A percentile compares a stretch with the other conserved stretches of the same genome.
Conservation (phyloP, 1,284 basidiomycete species). For the Trichosporon sp. region DNA sequence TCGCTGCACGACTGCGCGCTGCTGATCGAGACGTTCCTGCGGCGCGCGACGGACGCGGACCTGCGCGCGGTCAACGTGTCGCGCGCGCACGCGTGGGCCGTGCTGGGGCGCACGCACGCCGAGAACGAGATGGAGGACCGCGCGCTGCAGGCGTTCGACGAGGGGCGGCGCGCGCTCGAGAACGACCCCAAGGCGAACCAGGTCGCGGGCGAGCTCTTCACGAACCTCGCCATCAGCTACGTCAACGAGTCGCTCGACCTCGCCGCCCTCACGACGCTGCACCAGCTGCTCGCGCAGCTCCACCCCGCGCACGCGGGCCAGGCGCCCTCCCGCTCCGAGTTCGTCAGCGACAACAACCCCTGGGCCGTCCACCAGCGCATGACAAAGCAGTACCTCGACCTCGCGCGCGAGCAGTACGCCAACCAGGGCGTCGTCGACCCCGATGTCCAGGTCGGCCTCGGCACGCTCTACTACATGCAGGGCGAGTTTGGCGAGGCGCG, state of each 20-base stretch:
- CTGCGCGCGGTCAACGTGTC: conserved; percentile 55
- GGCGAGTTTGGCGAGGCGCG: conserved; percentile 52
- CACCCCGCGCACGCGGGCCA: conserved; percentile 61
- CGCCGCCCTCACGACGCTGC: conserved; percentile 79
- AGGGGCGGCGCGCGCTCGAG: conserved; percentile 69
- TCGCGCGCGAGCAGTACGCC: conserved; percentile 73
- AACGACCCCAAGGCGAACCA: conserved; percentile 59
- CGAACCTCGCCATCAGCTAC: conserved; percentile 94
- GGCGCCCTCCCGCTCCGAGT: conserved; percentile 30
- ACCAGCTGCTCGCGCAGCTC: conserved; percentile 75
- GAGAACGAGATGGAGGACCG: conserved; percentile 79
- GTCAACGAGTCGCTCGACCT: conserved; percentile 93
- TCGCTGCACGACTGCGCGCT: conserved; percentile 78
- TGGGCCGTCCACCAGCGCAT: conserved; percentile 83
- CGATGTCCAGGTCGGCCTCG: conserved; percentile 89
- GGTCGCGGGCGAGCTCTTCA: conserved; percentile 70
- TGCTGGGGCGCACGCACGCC: conserved; percentile 86
- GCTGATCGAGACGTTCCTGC: conserved; percentile 81
- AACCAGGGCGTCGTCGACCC: conserved; percentile 69
- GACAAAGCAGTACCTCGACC: conserved; percentile 75
- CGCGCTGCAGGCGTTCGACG: conserved; percentile 58
- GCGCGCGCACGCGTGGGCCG: conserved; percentile 73
- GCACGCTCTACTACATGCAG: conserved; percentile 83
- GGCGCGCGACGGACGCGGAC: conserved; percentile 31
- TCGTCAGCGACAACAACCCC: conserved; percentile 53